A percentile compares a stretch with the other conserved stretches of the same genome.
These are phyloP conservation scores for Rhynchospora breviuscula DNA, from an alignment of 176 grass and related monocot species.

Conservation along the genomic window DNA sequence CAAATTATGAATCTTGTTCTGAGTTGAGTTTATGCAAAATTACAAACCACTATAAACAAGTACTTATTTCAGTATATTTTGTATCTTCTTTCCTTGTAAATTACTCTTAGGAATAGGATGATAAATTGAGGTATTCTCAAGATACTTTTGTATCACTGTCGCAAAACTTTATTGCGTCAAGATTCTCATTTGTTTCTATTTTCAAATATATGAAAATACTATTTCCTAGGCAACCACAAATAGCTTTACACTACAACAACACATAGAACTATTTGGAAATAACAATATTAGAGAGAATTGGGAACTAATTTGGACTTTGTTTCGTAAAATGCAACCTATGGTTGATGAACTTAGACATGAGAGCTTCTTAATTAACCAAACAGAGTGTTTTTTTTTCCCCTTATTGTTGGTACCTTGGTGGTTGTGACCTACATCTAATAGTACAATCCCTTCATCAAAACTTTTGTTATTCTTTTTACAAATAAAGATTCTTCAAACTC, in stretches of 20 bases:
- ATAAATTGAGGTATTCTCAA: no score
- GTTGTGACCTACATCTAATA: not conserved
- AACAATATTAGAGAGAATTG: not conserved
- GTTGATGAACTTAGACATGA: not conserved
- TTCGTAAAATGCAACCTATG: conserved; percentile 7
- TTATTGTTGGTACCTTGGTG: not conserved
- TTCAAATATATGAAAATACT: not conserved
- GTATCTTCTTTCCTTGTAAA: no score
- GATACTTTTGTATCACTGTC: not conserved
- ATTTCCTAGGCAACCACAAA: not conserved
- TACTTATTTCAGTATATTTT: not conserved
- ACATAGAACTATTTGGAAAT: not conserved
- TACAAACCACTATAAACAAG: not conserved
- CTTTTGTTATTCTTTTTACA: not conserved
- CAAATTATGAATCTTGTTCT: not conserved
- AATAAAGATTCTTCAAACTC: not conserved
- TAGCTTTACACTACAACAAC: not conserved
- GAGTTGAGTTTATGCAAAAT: not conserved
- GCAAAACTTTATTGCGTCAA: not conserved
- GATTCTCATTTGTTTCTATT: not conserved
- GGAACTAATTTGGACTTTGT: not conserved
- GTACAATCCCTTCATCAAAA: not conserved
- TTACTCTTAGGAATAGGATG: no score
- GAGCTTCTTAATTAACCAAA: not conserved
- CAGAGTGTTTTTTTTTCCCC: not conserved